Percentiles rank a stretch among this genome's conserved stretches.
Conservation (phyloP, 768 basidiomycete genomes). For the Wakefieldia striispora region DNA sequence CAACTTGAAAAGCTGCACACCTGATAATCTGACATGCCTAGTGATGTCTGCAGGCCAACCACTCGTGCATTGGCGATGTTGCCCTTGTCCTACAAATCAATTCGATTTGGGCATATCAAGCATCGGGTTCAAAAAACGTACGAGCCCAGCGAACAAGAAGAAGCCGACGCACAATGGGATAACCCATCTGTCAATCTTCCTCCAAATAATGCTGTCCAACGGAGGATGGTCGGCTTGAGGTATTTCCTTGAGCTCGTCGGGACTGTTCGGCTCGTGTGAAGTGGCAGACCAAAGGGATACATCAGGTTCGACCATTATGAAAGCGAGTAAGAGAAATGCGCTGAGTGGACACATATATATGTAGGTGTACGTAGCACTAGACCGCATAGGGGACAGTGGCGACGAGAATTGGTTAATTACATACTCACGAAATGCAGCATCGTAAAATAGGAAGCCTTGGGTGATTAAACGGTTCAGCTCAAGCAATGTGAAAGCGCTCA, state of each 20-base stretch:
- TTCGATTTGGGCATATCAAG: background rate
- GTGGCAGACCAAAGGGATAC: too few species aligned
- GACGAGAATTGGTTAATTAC: too few species aligned
- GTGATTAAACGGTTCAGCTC: too few species aligned
- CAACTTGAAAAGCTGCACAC: constrained; percentile 4
- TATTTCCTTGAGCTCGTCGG: constrained; percentile 1
- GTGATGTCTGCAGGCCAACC: constrained; percentile 54
- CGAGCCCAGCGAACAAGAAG: constrained; percentile 49
- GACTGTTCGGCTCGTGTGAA: too few species aligned
- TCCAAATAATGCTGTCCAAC: constrained; percentile 43
- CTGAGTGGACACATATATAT: too few species aligned
- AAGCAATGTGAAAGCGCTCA: too few species aligned
- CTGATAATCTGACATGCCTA: constrained; percentile 34
- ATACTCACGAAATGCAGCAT: too few species aligned
- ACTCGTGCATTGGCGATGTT: constrained; percentile 61
- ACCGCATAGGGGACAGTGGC: too few species aligned
- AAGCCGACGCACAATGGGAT: constrained; percentile 49
- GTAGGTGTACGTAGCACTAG: too few species aligned
- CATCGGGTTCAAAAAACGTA: constrained; percentile 25
- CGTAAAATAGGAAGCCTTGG: too few species aligned
- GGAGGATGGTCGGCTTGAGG: constrained; percentile 4
- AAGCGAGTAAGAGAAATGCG: too few species aligned
- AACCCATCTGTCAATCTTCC: constrained; percentile 47
- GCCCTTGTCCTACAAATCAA: constrained; percentile 29
- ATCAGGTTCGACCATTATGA: too few species aligned